phyloP scores from a whole-genome alignment of 2,329 filamentous ascomycete genomes.

The Aspergillus brunneoviolaceus region DNA sequence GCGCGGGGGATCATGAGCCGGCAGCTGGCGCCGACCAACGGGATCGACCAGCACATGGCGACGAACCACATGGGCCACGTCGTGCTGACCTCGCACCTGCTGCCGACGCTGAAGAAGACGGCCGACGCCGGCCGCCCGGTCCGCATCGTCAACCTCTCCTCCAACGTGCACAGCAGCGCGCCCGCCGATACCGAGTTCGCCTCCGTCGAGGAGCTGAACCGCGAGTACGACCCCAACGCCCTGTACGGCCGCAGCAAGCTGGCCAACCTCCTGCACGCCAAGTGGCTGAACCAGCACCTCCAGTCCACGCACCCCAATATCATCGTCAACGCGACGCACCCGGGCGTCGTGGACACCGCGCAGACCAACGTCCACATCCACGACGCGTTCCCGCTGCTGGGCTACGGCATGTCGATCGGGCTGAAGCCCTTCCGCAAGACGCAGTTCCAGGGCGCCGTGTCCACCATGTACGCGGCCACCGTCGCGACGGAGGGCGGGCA shows the following conservation, averaged over 20 bases:
- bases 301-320: slow-evolving; percentile 2
- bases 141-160: slow-evolving; percentile 11
- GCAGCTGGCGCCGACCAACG: slow-evolving; percentile 2
- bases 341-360: background rate
- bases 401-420: background rate
- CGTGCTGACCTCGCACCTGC: slow-evolving; percentile 7
- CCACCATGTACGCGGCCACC: slow-evolving; percentile 4
- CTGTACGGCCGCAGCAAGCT: slow-evolving; percentile 3
- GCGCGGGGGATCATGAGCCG: background rate
- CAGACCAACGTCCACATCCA: slow-evolving; percentile 4
- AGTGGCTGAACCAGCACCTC: slow-evolving; percentile 1
- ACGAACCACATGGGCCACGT: slow-evolving; percentile 6
- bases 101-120: slow-evolving; percentile 5
- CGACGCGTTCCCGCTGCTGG: background rate
- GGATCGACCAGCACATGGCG: slow-evolving; percentile 3
- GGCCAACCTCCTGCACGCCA: background rate
- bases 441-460: slow-evolving; percentile 7
- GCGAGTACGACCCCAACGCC: background rate
- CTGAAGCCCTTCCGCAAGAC: slow-evolving; percentile 4
- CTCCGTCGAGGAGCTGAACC: slow-evolving; percentile 2
- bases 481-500: slow-evolving; percentile 2
- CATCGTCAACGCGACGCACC: slow-evolving; percentile 1
- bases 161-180: slow-evolving; percentile 8
- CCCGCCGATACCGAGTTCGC: slow-evolving; percentile 6
- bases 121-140: slow-evolving; percentile 4